phyloP scores from a whole-genome alignment of 768 basidiomycete genomes.

The Serendipita sp. region DNA sequence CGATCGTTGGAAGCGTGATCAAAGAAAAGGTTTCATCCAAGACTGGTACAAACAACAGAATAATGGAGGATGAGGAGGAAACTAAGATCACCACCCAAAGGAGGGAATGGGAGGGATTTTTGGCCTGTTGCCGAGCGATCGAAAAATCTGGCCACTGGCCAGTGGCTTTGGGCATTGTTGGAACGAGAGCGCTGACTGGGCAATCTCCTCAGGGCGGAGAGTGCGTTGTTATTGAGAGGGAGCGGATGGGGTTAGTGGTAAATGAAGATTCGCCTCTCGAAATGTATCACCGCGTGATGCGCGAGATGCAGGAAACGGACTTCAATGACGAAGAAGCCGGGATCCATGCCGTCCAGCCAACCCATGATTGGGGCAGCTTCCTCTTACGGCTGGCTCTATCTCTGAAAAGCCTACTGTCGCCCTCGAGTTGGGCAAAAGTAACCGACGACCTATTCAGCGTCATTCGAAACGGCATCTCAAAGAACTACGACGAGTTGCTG shows the following conservation, averaged over 20 bases:
- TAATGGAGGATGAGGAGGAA: slow-evolving; percentile 70
- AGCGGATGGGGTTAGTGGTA: slow-evolving; percentile 50
- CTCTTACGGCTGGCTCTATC: slow-evolving; percentile 23
- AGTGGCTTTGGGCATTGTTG: slow-evolving; percentile 40
- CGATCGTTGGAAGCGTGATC: slow-evolving; percentile 77
- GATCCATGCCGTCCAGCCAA: slow-evolving; percentile 40
- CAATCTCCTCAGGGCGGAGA: slow-evolving; percentile 18
- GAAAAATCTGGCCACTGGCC: slow-evolving; percentile 78
- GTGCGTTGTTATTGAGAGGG: slow-evolving; percentile 56
- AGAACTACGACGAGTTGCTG: slow-evolving; percentile 23
- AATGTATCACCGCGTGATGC: slow-evolving; percentile 34
- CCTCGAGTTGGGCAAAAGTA: slow-evolving; percentile 1
- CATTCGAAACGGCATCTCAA: slow-evolving; percentile 36
- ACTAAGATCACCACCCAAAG: slow-evolving; percentile 49
- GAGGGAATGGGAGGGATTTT: slow-evolving; percentile 89
- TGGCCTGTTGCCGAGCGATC: slow-evolving; percentile 78
- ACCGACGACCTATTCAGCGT: slow-evolving; percentile 64
- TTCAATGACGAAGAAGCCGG: slow-evolving; percentile 30
- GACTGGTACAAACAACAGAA: slow-evolving; percentile 49
- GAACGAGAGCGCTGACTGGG: not conserved
- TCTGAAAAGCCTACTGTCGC: not conserved
- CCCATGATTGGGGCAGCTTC: slow-evolving; percentile 47
- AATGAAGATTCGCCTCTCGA: slow-evolving; percentile 52
- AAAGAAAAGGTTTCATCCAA: slow-evolving; percentile 13
- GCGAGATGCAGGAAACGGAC: slow-evolving; percentile 15